A percentile compares a stretch with the other conserved stretches of the same genome.
Evolutionary conservation across 176 grass and related monocot genomes (phyloP).

Genomic region (Carex parvula): DNA sequence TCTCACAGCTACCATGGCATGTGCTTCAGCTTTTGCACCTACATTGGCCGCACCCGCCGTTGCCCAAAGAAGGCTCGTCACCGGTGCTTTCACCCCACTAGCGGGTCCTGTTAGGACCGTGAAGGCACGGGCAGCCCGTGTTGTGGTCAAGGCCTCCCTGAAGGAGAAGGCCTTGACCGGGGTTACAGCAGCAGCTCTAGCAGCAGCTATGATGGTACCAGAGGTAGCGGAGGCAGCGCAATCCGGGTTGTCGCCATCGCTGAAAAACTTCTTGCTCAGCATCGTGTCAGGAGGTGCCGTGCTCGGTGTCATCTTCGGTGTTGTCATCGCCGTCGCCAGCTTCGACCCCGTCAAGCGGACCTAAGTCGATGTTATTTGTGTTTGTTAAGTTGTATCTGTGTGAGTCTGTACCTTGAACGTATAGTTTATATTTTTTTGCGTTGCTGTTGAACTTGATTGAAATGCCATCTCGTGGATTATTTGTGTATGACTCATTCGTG

Average conservation of each 20-base stretch:
- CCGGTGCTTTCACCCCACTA: neutral
- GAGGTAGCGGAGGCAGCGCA: slow-evolving; percentile 35
- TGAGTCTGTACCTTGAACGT: slow-evolving; percentile 30
- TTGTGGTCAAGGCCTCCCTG: slow-evolving; percentile 16
- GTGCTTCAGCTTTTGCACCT: slow-evolving; percentile 24
- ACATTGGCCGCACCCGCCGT: neutral
- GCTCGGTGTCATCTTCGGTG: slow-evolving; percentile 22
- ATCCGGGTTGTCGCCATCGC: slow-evolving; percentile 24
- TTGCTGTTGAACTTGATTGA: slow-evolving; percentile 23
- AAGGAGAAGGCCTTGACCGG: slow-evolving; percentile 36
- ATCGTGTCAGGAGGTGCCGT: slow-evolving; percentile 35
- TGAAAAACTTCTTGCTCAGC: slow-evolving; percentile 44
- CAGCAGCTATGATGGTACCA: slow-evolving; percentile 33
- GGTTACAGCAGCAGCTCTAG: slow-evolving; percentile 20
- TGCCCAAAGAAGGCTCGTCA: neutral
- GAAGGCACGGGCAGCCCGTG: slow-evolving; percentile 9
- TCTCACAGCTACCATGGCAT: slow-evolving; percentile 14
- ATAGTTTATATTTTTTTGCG: slow-evolving; percentile 23
- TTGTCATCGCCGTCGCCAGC: slow-evolving; percentile 31
- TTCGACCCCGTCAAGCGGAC: slow-evolving; percentile 41
- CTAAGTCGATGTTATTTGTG: neutral
- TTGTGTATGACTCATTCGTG: neutral
- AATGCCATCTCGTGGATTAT: slow-evolving; percentile 4
- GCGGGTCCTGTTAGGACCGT: neutral
- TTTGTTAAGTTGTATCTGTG: slow-evolving; percentile 25